phyloP scores from a whole-genome alignment of 768 basidiomycete genomes.

The Trichaptum fuscoviolaceum region DNA sequence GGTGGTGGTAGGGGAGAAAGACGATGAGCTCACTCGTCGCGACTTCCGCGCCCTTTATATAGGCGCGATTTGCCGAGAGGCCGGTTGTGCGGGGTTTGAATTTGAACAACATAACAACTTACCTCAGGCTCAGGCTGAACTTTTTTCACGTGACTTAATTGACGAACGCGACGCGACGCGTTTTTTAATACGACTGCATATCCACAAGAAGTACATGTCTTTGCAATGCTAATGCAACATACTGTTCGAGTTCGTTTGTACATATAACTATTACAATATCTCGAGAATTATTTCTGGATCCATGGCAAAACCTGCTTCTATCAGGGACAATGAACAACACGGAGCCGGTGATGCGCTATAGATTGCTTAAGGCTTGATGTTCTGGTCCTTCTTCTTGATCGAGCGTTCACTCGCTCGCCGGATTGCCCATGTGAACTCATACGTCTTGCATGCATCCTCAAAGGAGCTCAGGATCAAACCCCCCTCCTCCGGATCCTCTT shows the following conservation, averaged over 20 bases:
- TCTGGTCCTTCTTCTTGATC: slow-evolving; percentile 4
- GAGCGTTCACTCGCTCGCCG: slow-evolving; percentile 71
- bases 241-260: background rate
- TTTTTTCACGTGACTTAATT: background rate
- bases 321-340: background rate
- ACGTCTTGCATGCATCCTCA: slow-evolving; percentile 86
- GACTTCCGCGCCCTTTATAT: slow-evolving; percentile 3
- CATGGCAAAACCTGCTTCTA: background rate
- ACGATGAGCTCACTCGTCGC: slow-evolving; percentile 3
- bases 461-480: slow-evolving; percentile 77
- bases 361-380: background rate
- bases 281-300: background rate
- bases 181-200: background rate
- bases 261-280: background rate
- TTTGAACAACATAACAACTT: background rate
- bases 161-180: background rate
- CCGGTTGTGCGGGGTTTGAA: background rate
- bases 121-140: no score
- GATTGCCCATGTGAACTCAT: slow-evolving; percentile 93
- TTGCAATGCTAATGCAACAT: no score
- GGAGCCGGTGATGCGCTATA: background rate
- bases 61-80: slow-evolving; percentile 2
- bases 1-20: slow-evolving; percentile 4
- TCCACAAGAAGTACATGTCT: background rate
- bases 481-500: slow-evolving; percentile 88